Percentiles rank a stretch among this genome's conserved stretches.
Evolutionary conservation across 2,329 filamentous ascomycete species (phyloP).

Genomic region (Scopulariopsis brevicaulis): DNA sequence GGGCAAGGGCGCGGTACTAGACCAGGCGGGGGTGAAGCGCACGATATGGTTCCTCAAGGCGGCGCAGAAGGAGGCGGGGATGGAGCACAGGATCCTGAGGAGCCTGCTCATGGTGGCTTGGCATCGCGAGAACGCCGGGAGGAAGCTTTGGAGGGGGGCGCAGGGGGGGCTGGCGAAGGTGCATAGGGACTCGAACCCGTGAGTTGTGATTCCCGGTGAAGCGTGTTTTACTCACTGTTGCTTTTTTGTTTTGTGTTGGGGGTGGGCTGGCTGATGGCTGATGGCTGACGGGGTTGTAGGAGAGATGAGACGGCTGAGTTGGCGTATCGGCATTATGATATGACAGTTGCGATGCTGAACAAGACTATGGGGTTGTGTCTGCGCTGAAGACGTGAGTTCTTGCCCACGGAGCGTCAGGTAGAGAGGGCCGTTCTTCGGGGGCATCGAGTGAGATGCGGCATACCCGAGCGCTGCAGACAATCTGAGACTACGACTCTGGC

Average conservation of each 20-base stretch:
- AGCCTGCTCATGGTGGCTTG: conserved; percentile 47
- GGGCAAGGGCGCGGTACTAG: conserved; percentile 18
- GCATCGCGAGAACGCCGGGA: conserved; percentile 19
- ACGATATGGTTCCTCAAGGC: conserved; percentile 61
- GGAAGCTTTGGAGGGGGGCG: conserved; percentile 7
- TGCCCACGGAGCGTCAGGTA: background rate
- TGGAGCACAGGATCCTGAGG: conserved; percentile 64
- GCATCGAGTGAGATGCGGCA: background rate
- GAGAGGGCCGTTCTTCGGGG: background rate
- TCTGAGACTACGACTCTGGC: too few relatives aligned
- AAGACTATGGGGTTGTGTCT: conserved; percentile 59
- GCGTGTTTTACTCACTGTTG: conserved; percentile 7
- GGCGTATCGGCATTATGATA: conserved; percentile 52
- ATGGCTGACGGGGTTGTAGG: conserved; percentile 1
- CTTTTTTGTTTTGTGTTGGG: background rate
- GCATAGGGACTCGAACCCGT: conserved; percentile 8
- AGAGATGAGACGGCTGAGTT: conserved; percentile 12
- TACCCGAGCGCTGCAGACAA: background rate
- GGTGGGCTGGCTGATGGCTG: background rate
- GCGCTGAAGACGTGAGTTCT: conserved; percentile 21
- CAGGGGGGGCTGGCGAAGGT: conserved; percentile 9
- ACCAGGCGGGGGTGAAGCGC: conserved; percentile 42
- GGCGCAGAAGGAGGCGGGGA: conserved; percentile 48
- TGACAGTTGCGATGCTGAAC: conserved; percentile 63
- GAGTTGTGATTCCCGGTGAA: background rate